phyloP scores from a whole-genome alignment of 2,329 filamentous ascomycete genomes.

The Cercospora brassicicola region DNA sequence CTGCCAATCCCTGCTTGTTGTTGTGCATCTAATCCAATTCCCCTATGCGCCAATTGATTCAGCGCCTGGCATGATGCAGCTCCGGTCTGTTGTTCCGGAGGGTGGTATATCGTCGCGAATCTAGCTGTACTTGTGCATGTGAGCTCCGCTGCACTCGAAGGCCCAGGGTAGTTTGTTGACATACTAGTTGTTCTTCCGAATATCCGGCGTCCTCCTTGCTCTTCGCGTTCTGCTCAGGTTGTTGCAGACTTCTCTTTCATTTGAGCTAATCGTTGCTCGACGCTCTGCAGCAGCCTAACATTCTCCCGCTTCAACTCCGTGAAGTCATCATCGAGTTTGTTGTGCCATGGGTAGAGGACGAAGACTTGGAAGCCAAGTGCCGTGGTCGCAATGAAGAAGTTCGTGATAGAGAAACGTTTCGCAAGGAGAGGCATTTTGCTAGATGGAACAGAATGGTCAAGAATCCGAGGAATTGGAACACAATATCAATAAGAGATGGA shows the following conservation, averaged over 20 bases:
- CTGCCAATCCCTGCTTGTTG: not conserved
- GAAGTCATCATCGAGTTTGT: conserved; percentile 31
- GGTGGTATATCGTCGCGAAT: not conserved
- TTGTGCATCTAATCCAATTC: no score
- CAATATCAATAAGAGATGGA: not conserved
- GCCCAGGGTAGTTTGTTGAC: no score
- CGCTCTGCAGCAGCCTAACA: conserved; percentile 16
- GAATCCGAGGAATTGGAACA: not conserved
- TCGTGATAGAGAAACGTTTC: conserved; percentile 29
- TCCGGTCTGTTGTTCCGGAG: not conserved
- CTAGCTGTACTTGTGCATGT: not conserved
- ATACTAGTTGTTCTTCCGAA: no score
- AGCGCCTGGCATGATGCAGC: not conserved
- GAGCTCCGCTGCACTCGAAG: not conserved
- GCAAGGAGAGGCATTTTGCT: conserved; percentile 26
- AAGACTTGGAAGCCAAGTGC: conserved; percentile 31
- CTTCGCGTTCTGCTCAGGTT: not conserved
- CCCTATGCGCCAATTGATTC: not conserved
- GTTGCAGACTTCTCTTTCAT: not conserved
- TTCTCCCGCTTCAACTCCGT: conserved; percentile 28
- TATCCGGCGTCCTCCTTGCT: no score
- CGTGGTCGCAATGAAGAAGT: conserved; percentile 30
- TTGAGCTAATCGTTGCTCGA: conserved; percentile 11
- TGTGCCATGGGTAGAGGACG: conserved; percentile 34
- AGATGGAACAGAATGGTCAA: not conserved